Evolutionary conservation across 176 grass and related monocot species (phyloP), one percentile per base, ranked within the genome.

Genomic region (Echinochloa phyllopogon): DNA sequence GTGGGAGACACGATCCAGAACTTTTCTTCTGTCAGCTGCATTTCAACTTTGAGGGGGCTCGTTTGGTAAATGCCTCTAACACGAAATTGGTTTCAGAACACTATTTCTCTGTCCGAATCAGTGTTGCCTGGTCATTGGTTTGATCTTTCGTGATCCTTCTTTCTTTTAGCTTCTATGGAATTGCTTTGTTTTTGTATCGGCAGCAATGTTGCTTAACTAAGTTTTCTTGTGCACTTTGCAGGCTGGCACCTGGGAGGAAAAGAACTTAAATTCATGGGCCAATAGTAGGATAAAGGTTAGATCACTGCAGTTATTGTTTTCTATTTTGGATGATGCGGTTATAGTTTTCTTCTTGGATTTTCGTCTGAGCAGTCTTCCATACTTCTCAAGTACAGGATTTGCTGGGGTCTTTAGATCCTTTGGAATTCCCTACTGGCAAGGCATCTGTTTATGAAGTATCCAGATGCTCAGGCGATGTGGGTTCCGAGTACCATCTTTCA

Each of bases 171-270:
- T 41, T 41, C 6, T 68, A 21, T 20, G 8, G 37, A 55, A 69
- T 38, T 69, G 13, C 21, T 42, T 69, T 10, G 1, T 55, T 69
- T 67, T 42, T 37, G 55, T 17, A 23, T 24, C 53, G 58, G 9
- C 7, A 11, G 20, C 12, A 44, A 69, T 69, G 10, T 33, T 56
- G 20, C 70, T 18, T 3, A 74, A 4, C 12, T 72, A 29, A 49
- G 48, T 52, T 41, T 33, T 60, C 21, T 62, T 21, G 21, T 42
- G 9, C 41, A 84, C 6, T 40, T 79, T 77, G 73, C 40, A 82
- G 95, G 93, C 93, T 85, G 95, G 95, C 80, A 98, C 93, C 16
- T 98, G 93, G 95, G 95, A 95, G 66, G 95, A 98, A 74, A 98
- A 86, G 70, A 98, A 91, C 76, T 89, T 98, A 21, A 95, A 89